Percentiles rank a stretch among this genome's conserved stretches.
phyloP scores from a whole-genome alignment of 2,329 filamentous ascomycete genomes.

The Talaromyces sp. region DNA sequence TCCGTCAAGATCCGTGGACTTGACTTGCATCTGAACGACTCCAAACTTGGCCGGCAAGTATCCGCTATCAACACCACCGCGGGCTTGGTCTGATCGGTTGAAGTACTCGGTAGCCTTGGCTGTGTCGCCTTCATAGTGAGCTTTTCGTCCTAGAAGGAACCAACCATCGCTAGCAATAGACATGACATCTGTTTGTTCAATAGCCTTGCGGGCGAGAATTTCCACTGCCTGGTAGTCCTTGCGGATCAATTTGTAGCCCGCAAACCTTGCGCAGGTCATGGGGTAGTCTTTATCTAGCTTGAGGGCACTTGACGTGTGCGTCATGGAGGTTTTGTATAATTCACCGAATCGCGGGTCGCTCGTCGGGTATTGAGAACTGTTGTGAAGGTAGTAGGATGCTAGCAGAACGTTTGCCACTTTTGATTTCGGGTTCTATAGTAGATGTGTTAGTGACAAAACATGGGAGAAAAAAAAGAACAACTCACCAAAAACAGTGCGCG shows the following conservation, averaged over 20 bases:
- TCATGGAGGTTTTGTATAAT: conserved; percentile 91
- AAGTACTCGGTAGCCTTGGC: conserved; percentile 81
- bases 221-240: conserved; percentile 80
- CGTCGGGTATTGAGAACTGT: conserved; percentile 75
- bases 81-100: conserved; percentile 80
- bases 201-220: conserved; percentile 82
- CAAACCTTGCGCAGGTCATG: conserved; percentile 84
- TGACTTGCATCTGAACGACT: conserved; percentile 78
- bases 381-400: conserved; percentile 82
- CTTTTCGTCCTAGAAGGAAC: conserved; percentile 89
- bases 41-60: conserved; percentile 95
- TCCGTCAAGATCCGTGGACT: conserved; percentile 79
- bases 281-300: conserved; percentile 90
- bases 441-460: background rate
- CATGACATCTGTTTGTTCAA: conserved; percentile 93
- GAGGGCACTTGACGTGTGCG: conserved; percentile 88
- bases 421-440: conserved; percentile 61
- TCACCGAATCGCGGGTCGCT: conserved; percentile 79
- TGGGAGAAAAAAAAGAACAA: background rate
- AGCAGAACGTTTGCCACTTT: conserved; percentile 89
- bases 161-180: conserved; percentile 95
- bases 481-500: conserved; percentile 71
- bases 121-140: conserved; percentile 74
- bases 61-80: conserved; percentile 84
- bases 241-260: conserved; percentile 79